Evolutionary conservation across 306 rosid genomes (phyloP).

Genomic region (Hippophae gyantsensis): DNA sequence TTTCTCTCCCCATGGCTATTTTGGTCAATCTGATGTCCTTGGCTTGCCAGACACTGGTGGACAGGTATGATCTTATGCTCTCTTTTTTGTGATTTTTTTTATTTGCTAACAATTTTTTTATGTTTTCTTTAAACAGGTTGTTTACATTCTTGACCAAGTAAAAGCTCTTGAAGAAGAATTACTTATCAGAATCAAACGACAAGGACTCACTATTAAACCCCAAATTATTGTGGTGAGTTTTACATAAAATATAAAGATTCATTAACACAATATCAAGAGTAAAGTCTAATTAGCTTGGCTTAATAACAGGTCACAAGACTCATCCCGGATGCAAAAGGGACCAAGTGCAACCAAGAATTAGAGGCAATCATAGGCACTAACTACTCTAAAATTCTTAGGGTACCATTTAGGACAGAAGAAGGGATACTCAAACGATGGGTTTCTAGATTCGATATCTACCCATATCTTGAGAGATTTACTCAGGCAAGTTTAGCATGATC

Average conservation of each 20-base stretch:
- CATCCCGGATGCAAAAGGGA: conserved; percentile 82
- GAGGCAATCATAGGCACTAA: conserved; percentile 67
- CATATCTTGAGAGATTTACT: conserved; percentile 72
- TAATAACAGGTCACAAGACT: conserved; percentile 61
- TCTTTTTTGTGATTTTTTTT: background rate
- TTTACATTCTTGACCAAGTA: conserved; percentile 90
- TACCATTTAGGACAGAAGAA: conserved; percentile 59
- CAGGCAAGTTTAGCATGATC: conserved; percentile 33
- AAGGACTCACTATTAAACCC: conserved; percentile 70
- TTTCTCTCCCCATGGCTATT: conserved; percentile 87
- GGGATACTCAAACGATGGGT: conserved; percentile 66
- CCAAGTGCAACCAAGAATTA: conserved; percentile 70
- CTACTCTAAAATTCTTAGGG: conserved; percentile 70
- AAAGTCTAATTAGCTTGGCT: conserved; percentile 2
- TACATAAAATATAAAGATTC: background rate
- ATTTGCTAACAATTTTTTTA: background rate
- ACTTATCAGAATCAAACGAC: conserved; percentile 56
- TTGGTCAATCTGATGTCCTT: conserved; percentile 88
- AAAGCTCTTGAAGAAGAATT: conserved; percentile 77
- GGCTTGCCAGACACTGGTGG: conserved; percentile 98
- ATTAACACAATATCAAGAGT: background rate
- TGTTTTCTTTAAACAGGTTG: conserved; percentile 42
- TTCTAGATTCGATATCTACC: conserved; percentile 88
- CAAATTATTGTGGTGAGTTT: conserved; percentile 75
- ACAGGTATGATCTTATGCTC: conserved; percentile 43